These are phyloP conservation scores for Acacia acuminata DNA, from an alignment of 306 rosid species.

Conservation along the genomic window DNA sequence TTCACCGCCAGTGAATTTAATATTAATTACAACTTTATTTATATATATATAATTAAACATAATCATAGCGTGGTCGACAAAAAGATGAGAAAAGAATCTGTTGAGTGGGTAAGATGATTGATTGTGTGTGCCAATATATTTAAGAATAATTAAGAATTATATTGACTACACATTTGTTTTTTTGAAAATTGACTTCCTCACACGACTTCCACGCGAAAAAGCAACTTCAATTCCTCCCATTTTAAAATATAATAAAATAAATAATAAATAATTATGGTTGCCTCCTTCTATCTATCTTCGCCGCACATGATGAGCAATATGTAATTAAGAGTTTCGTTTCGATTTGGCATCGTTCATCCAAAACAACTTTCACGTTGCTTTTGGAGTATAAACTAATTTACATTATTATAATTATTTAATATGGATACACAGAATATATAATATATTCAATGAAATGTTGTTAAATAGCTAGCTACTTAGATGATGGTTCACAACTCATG, in stretches of 20 bases:
- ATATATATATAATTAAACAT: neutral
- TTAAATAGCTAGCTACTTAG: no score
- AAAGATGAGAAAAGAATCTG: neutral
- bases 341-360: neutral
- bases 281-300: neutral
- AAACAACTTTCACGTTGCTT: no score
- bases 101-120: neutral
- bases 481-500: no score
- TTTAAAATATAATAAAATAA: neutral
- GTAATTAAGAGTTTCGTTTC: neutral
- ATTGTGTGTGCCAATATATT: neutral
- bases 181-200: neutral
- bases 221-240: neutral
- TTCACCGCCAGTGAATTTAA: neutral
- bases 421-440: no score
- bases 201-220: constrained; percentile 18
- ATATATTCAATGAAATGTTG: no score
- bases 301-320: neutral
- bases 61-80: neutral
- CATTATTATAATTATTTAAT: no score
- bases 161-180: constrained; percentile 3
- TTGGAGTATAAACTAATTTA: no score
- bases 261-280: neutral
- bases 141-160: neutral
- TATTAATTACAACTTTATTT: no score